phyloP scores from a whole-genome alignment of 768 basidiomycete genomes.

The Boletus vermiculosoides region DNA sequence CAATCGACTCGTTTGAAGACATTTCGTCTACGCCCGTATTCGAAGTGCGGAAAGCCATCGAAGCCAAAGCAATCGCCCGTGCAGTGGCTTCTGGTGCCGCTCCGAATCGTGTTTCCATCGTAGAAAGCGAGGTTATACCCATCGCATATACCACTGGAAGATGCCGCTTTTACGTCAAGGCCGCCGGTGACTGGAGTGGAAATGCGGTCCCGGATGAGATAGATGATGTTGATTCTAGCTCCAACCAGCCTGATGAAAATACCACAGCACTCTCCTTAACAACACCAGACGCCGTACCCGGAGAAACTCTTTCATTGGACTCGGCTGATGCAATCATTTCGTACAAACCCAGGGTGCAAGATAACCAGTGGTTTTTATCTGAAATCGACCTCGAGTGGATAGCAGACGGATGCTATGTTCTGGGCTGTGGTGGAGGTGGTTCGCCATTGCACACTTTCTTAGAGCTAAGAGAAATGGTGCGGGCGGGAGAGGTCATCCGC shows the following conservation, averaged over 20 bases:
- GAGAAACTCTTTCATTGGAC: constrained; percentile 15
- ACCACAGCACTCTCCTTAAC: background rate
- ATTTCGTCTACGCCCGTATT: constrained; percentile 34
- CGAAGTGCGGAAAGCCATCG: constrained; percentile 35
- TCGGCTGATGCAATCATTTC: constrained; percentile 28
- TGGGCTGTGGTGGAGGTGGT: constrained; percentile 66
- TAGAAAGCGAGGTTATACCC: constrained; percentile 56
- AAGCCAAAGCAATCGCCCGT: constrained; percentile 39
- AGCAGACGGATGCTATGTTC: constrained; percentile 59
- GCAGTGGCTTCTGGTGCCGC: constrained; percentile 49
- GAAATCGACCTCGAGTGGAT: constrained; percentile 57
- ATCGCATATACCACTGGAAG: constrained; percentile 34
- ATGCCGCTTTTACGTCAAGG: constrained; percentile 53
- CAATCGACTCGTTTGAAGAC: constrained; percentile 46
- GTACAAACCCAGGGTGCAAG: constrained; percentile 41
- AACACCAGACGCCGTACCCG: constrained; percentile 5
- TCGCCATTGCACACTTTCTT: constrained; percentile 53
- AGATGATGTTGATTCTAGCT: constrained; percentile 12
- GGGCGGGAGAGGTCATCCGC: constrained; percentile 45
- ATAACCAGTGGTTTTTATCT: constrained; percentile 43
- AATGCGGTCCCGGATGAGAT: constrained; percentile 20
- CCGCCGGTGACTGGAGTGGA: constrained; percentile 51
- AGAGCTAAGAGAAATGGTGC: constrained; percentile 50
- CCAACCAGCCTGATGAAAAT: constrained; percentile 5
- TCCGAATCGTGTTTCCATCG: constrained; percentile 43